Evolutionary conservation across 2,329 filamentous ascomycete species (phyloP), one percentile per base, ranked within the genome.

Genomic region (Fusarium burgessii): DNA sequence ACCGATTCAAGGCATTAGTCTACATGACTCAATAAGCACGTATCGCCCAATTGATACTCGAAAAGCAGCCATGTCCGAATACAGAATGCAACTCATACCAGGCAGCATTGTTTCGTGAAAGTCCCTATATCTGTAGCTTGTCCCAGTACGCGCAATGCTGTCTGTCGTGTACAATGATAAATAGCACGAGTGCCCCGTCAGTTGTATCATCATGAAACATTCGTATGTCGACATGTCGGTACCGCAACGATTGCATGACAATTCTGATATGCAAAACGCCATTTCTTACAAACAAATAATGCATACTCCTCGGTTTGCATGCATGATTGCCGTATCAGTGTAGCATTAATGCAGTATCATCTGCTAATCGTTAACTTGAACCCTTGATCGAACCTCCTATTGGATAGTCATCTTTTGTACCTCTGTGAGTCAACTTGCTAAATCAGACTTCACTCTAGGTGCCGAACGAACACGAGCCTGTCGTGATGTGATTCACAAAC

Each of bases 11-110:
- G 43, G 61, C 56, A 47, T 63, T 61, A 35, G 58, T 45, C 40
- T 71, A 51, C 67, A 70, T 70, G 67, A 66, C 66, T 71, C 68
- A 62, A 56, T 47, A 47, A 67, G 58, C 38, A 55, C 49, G 57
- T 55, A 51, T 62, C 45, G 52, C 45, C 33, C 42, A 63, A 43
- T 36, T 49, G 43, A 62, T 71, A 63, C 43, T 51, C 25, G 32
- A 50, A 49, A 36, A 62, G 33, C 56, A 67, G 41, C n/a, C 67
- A 57, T 40, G 38, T 32, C 43, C 36, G 55, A 36, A 60, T 50
- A 13, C 25, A 57, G 66, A 50, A 38, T 55, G 45, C 17, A 62
- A 56, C 35, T 55, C 52, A 49, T 55, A 40, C 42, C 62, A 55
- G 46, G 58, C 51, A 58, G 51, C 14, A 11, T 25, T 40, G 25